Conservation (phyloP, 306 rosid species). For the Rubus parviflorus region DNA sequence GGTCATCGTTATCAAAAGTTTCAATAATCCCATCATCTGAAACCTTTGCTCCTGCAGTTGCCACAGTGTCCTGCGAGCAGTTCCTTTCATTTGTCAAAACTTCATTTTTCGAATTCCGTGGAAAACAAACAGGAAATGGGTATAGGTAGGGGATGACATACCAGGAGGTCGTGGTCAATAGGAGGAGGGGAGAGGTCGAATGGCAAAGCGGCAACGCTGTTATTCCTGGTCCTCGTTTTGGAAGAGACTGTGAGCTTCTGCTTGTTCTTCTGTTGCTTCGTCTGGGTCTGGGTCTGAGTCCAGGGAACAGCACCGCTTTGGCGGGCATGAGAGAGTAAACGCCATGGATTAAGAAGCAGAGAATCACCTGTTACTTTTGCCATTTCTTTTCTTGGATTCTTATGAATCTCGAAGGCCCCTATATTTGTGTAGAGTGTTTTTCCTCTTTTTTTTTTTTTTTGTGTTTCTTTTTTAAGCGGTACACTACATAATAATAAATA, state of each 20-base stretch:
- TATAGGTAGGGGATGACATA: conserved; percentile 19
- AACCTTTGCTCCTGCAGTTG: conserved; percentile 52
- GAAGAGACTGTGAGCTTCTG: conserved; percentile 5
- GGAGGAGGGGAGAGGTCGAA: conserved; percentile 91
- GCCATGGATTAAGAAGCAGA: conserved; percentile 25
- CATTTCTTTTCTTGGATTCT: neutral
- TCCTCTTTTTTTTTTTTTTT: too few relatives aligned
- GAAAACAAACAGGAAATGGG: neutral
- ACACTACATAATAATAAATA: too few relatives aligned
- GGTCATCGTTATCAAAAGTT: conserved; percentile 75
- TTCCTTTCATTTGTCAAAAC: too few relatives aligned
- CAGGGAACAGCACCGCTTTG: conserved; percentile 27
- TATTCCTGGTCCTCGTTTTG: conserved; percentile 6
- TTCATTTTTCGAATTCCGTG: neutral
- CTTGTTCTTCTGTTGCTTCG: neutral
- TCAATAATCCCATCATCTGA: conserved; percentile 65
- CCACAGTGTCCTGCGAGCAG: conserved; percentile 57
- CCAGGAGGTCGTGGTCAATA: conserved; percentile 80
- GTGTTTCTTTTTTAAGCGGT: too few relatives aligned
- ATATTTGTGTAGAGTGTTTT: too few relatives aligned
- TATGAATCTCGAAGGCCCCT: too few relatives aligned
- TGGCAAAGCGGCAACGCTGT: conserved; percentile 36
- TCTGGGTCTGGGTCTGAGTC: neutral
- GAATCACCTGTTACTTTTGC: neutral
- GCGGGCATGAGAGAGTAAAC: conserved; percentile 15